These are phyloP conservation scores for Rutstroemia sp. DNA, from an alignment of 2,329 filamentous ascomycete genomes.

Conservation along the genomic window DNA sequence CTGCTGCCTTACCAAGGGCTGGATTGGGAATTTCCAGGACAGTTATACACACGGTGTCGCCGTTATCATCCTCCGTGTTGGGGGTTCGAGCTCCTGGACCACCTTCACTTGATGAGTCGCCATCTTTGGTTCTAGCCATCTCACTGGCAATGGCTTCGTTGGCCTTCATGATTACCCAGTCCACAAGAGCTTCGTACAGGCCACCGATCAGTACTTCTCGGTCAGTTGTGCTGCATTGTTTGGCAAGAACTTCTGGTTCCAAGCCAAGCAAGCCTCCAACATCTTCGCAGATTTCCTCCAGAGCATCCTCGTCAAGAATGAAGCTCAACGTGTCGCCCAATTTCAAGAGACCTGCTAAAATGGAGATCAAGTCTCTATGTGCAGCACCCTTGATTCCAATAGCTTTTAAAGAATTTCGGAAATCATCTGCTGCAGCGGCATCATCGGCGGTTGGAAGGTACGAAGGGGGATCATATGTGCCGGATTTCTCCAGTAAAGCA, in stretches of 20 bases:
- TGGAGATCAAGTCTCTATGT: constrained; percentile 77
- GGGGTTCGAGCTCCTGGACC: constrained; percentile 54
- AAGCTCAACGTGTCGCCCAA: constrained; percentile 87
- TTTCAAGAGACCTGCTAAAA: constrained; percentile 79
- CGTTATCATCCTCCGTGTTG: constrained; percentile 60
- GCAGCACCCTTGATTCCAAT: constrained; percentile 88
- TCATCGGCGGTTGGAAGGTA: constrained; percentile 93
- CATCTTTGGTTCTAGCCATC: constrained; percentile 57
- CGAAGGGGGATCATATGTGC: constrained; percentile 76
- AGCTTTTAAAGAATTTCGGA: constrained; percentile 75
- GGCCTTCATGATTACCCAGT: constrained; percentile 86
- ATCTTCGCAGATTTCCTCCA: constrained; percentile 86
- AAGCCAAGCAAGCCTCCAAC: constrained; percentile 79
- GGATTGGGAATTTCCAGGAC: constrained; percentile 80
- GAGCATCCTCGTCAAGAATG: constrained; percentile 70
- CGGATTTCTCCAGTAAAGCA: constrained; percentile 69
- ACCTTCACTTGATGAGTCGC: constrained; percentile 60
- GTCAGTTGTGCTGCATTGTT: constrained; percentile 77
- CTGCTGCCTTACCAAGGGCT: constrained; percentile 76
- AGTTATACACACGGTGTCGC: constrained; percentile 82
- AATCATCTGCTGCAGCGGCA: constrained; percentile 86
- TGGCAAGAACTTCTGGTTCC: constrained; percentile 73
- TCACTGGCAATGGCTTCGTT: constrained; percentile 78
- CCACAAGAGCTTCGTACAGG: constrained; percentile 87
- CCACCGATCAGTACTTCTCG: constrained; percentile 75